Evolutionary conservation across 768 basidiomycete genomes (phyloP).

Genomic region (Panaeolus cyanescens): DNA sequence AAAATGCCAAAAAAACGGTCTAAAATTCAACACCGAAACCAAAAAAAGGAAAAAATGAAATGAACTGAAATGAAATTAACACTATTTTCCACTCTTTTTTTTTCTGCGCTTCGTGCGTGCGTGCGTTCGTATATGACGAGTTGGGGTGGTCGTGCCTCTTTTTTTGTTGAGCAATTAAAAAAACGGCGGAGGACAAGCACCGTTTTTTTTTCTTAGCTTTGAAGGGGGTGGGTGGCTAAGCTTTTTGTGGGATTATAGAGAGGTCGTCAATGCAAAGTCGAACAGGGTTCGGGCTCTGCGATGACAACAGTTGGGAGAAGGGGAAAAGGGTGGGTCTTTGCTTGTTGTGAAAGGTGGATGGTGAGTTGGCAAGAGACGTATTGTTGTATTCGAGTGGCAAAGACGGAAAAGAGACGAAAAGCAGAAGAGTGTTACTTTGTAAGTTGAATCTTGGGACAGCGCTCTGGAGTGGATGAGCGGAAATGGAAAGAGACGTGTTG

Average conservation of each 20-base stretch:
- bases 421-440: not conserved
- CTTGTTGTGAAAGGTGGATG: not conserved
- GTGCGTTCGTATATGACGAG: not conserved
- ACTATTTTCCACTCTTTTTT: not conserved
- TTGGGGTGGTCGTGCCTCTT: not conserved
- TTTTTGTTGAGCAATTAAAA: not conserved
- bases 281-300: not conserved
- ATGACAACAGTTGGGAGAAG: not conserved
- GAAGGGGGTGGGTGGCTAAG: too few relatives aligned
- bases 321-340: not conserved
- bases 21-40: too few relatives aligned
- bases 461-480: not conserved
- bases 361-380: not conserved
- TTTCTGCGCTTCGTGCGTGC: not conserved
- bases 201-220: not conserved
- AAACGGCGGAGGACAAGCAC: slow-evolving; percentile 2
- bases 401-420: not conserved
- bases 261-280: slow-evolving; percentile 1
- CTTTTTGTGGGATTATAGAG: not conserved
- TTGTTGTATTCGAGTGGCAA: not conserved
- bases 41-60: too few relatives aligned
- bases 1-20: not conserved
- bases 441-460: not conserved
- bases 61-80: not conserved
- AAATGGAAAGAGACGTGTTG: not conserved